These are phyloP conservation scores for Dryas drummondii DNA, from an alignment of 306 rosid genomes.

Conservation along the genomic window DNA sequence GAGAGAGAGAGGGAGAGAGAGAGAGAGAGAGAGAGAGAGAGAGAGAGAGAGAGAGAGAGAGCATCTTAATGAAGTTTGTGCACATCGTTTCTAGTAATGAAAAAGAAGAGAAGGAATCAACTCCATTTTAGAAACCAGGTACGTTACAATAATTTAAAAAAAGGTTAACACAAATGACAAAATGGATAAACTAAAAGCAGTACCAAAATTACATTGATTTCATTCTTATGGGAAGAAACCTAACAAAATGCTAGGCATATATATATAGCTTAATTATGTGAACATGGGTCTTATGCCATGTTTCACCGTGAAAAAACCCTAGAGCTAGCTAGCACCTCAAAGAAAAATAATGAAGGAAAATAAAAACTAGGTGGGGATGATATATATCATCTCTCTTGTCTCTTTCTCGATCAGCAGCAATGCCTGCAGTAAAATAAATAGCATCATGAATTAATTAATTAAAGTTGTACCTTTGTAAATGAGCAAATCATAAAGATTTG, in stretches of 20 bases:
- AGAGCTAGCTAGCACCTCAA: constrained; percentile 30
- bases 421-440: constrained; percentile 38
- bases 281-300: constrained; percentile 31
- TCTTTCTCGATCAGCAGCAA: constrained; percentile 32
- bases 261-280: constrained; percentile 27
- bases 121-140: constrained; percentile 47
- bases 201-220: constrained; percentile 44
- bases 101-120: constrained; percentile 39
- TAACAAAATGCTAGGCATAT: constrained; percentile 37
- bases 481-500: background rate
- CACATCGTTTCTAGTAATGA: constrained; percentile 13
- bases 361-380: background rate
- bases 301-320: constrained; percentile 11
- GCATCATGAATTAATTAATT: background rate
- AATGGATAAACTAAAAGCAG: constrained; percentile 37
- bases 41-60: background rate
- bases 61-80: constrained; percentile 15
- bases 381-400: constrained; percentile 20
- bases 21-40: too few species aligned
- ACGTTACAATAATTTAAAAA: constrained; percentile 39
- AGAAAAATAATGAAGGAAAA: constrained; percentile 35
- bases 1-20: background rate
- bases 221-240: constrained; percentile 41
- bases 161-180: constrained; percentile 38
- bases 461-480: background rate